Percentiles rank a stretch among this genome's conserved stretches.
These are phyloP conservation scores for Jacaranda copaia DNA, from an alignment of 257 asterid genomes.

Conservation along the genomic window DNA sequence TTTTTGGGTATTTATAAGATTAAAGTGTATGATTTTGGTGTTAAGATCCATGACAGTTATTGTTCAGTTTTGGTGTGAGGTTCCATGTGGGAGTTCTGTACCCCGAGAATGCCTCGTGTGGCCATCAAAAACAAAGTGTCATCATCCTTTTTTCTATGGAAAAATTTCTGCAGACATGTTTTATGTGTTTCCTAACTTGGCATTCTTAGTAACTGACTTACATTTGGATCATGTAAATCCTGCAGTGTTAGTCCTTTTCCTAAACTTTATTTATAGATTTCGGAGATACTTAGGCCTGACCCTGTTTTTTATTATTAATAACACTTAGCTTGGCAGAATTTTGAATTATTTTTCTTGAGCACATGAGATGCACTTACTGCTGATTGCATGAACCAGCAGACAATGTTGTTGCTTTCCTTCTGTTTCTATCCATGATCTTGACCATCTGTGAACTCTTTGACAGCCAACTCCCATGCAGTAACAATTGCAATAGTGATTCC, in stretches of 20 bases:
- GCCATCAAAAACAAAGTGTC: not conserved
- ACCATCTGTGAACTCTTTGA: conserved; percentile 31
- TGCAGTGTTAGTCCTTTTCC: not conserved
- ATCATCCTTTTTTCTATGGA: not conserved
- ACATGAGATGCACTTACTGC: not conserved
- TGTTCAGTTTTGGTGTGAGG: not conserved
- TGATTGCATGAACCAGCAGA: not conserved
- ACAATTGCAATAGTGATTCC: conserved; percentile 44
- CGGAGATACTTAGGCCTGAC: not conserved
- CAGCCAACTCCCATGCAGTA: conserved; percentile 50
- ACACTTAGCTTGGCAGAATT: conserved; percentile 3
- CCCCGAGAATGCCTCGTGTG: not conserved
- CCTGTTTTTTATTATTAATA: not conserved
- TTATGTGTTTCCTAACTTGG: conserved; percentile 9
- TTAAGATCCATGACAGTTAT: not conserved
- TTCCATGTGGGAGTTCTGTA: not conserved
- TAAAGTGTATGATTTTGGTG: not conserved
- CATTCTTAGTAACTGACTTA: not conserved
- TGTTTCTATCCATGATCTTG: conserved; percentile 18
- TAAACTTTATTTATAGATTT: not conserved
- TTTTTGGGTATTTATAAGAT: not conserved
- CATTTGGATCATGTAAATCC: conserved; percentile 9
- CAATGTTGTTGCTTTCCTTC: not conserved
- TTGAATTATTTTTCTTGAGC: not conserved
- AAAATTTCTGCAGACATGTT: not conserved